Evolutionary conservation across 257 asterid genomes (phyloP).

Genomic region (Salvia miltiorrhiza): DNA sequence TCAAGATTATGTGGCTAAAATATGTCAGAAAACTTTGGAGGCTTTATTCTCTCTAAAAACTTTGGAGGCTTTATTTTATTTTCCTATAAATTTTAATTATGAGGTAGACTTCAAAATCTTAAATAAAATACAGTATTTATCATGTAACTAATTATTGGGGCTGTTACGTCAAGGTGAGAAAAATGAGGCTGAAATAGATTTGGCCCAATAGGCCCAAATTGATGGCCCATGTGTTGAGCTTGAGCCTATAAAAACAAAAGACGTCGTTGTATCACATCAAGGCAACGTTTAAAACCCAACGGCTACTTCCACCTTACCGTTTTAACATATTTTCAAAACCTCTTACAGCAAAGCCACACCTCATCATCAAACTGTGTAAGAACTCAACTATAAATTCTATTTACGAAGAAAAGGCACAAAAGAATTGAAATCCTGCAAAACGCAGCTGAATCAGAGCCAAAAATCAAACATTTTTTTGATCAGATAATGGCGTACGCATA

Average conservation of each 20-base stretch:
- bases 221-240: neutral
- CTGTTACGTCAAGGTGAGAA: too few relatives aligned
- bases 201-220: neutral
- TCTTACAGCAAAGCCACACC: conserved; percentile 21
- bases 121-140: too few relatives aligned
- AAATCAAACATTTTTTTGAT: neutral
- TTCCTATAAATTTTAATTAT: too few relatives aligned
- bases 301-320: conserved; percentile 57
- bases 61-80: too few relatives aligned
- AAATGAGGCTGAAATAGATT: too few relatives aligned
- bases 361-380: conserved; percentile 19
- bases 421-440: neutral
- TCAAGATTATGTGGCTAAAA: too few relatives aligned
- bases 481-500: conserved; percentile 60
- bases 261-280: conserved; percentile 23
- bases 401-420: neutral
- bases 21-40: too few relatives aligned
- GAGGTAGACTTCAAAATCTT: too few relatives aligned
- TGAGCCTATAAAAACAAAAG: neutral
- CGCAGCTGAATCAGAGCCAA: neutral
- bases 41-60: too few relatives aligned
- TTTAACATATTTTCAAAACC: conserved; percentile 26
- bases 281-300: conserved; percentile 54
- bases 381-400: conserved; percentile 21
- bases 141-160: too few relatives aligned